Evolutionary conservation across 495 filamentous ascomycete genomes (phyloP).

Genomic region (Aspergillus incahuasiensis): DNA sequence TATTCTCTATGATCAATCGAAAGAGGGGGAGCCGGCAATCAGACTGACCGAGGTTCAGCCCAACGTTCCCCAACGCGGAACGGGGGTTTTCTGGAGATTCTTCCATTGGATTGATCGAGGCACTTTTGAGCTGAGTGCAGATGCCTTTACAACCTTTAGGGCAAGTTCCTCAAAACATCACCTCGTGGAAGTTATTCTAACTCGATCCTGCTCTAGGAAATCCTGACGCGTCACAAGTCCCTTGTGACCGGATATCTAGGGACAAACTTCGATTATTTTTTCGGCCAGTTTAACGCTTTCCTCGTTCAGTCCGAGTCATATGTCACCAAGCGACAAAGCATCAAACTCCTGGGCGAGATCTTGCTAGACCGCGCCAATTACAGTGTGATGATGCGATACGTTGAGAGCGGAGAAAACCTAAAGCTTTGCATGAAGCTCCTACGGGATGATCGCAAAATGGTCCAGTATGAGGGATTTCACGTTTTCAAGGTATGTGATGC

Average conservation of each 20-base stretch:
- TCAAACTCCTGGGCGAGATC: slow-evolving; percentile 94
- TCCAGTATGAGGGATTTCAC: slow-evolving; percentile 98
- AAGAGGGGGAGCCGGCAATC: slow-evolving; percentile 49
- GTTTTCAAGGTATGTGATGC: slow-evolving; percentile 76
- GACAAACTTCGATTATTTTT: slow-evolving; percentile 88
- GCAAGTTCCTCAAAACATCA: slow-evolving; percentile 43
- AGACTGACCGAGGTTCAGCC: slow-evolving; percentile 62
- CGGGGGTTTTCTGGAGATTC: slow-evolving; percentile 94
- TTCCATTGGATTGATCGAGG: slow-evolving; percentile 95
- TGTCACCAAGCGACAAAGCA: slow-evolving; percentile 96
- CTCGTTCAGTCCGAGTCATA: slow-evolving; percentile 90
- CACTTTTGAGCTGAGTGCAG: slow-evolving; percentile 93
- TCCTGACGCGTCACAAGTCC: slow-evolving; percentile 89
- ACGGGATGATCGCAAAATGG: slow-evolving; percentile 93
- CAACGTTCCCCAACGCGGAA: slow-evolving; percentile 60
- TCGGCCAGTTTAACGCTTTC: slow-evolving; percentile 80
- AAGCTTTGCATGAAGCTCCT: slow-evolving; percentile 98
- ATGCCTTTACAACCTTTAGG: slow-evolving; percentile 95
- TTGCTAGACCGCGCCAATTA: slow-evolving; percentile 94
- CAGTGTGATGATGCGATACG: slow-evolving; percentile 95
- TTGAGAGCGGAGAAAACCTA: slow-evolving; percentile 88
- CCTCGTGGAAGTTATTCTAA: slow-evolving; percentile 1
- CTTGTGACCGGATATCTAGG: slow-evolving; percentile 80
- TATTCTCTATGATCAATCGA: slow-evolving; percentile 85
- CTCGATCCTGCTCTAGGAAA: slow-evolving; percentile 54